Evolutionary conservation across 768 basidiomycete species (phyloP).

Genomic region (Suillus placidus): DNA sequence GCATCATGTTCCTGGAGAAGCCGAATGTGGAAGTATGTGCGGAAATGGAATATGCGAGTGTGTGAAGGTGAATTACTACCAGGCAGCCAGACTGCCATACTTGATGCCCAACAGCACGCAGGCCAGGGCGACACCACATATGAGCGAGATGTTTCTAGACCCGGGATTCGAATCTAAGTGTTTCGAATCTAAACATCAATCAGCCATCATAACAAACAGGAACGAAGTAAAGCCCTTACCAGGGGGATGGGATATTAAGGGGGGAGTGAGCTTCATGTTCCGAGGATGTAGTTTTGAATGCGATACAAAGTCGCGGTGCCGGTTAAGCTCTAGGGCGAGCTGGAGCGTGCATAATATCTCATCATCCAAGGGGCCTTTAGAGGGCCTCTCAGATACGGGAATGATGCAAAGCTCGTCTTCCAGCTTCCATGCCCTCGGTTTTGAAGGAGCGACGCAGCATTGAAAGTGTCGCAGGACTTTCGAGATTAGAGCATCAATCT

Average conservation of each 20-base stretch:
- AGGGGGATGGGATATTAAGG: conserved; percentile 1
- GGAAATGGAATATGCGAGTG: conserved; percentile 6
- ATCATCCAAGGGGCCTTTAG: conserved; percentile 5
- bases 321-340: conserved; percentile 30
- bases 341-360: conserved; percentile 21
- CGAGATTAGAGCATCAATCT: conserved; percentile 49
- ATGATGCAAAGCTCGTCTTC: conserved; percentile 29
- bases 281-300: conserved; percentile 28
- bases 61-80: neutral
- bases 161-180: neutral
- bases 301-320: conserved; percentile 27
- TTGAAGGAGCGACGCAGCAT: conserved; percentile 33
- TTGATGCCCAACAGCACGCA: neutral
- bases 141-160: neutral
- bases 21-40: neutral
- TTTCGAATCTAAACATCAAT: neutral
- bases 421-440: conserved; percentile 30
- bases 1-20: neutral
- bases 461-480: conserved; percentile 45
- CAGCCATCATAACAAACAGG: neutral
- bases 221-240: neutral
- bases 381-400: conserved; percentile 17
- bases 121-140: neutral
- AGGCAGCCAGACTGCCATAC: neutral
- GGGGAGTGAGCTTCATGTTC: conserved; percentile 22